Base-by-base conservation (phyloP, 1,284 basidiomycete genomes). In the Puccinia sorghi region DNA sequence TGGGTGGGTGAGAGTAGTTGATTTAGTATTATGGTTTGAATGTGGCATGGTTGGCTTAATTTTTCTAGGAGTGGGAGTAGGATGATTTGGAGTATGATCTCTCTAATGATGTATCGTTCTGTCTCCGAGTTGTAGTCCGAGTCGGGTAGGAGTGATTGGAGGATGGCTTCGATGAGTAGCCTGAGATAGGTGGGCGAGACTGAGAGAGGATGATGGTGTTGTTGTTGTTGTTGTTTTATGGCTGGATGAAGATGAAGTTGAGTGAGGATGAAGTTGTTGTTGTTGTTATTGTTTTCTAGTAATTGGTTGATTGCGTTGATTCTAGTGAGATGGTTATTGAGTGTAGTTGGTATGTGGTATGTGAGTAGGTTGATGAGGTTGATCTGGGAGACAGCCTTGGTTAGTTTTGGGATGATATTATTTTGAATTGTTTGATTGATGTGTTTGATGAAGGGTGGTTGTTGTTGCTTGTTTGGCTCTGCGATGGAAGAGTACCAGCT, bases 21-120 rank as follows among this genome's bases (percentile, higher is more conserved):
- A 56, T 39, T 88, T 46, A 92, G 85, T 11, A 91, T 86, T 7
- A 87, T 83, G 83, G 87, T 89, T 71, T 93, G 88, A 54, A 93
- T 87, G 83, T 93, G 93, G 91, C 91, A 93, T 0, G 92, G 91
- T 83, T 93, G 90, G 6, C 89, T 88, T 54, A 93, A 84, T 80
- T 88, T 89, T 37, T 89, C 89, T 37, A 92, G 85, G 15, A 92
- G 86, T 80, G 89, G 89, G 70, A 87, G 86, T 80, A 91, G 84
- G 22, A 93, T 84, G 37, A 92, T 86, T 82, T 90, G 91, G 82
- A 92, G 87, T 64, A 93, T 83, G 59, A 93, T 86, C 85, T 94
- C 93, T 72, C 92, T 88, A 41, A 92, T 85, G 80, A 94, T 90
- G 80, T 88, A 87, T 27, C 91, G 88, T 84, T 93, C 91, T 3